Percentiles rank a stretch among this genome's conserved stretches.
Conservation (phyloP, 305 asterid genomes). For the Plantago lanceolata region DNA sequence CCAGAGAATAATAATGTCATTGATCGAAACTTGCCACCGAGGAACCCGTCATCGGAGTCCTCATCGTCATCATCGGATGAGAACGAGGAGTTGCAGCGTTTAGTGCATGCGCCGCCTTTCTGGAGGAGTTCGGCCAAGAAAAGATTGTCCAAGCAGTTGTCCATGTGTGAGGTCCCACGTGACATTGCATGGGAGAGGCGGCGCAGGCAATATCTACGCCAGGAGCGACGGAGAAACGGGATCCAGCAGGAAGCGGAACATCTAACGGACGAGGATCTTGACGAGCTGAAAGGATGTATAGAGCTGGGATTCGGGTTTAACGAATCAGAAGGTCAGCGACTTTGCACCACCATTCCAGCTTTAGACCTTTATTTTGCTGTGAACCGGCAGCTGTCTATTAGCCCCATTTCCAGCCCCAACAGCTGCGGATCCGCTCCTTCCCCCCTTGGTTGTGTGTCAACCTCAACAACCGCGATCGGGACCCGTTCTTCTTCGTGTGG, state of each 20-base stretch:
- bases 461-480: slow-evolving; percentile 27
- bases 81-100: slow-evolving; percentile 52
- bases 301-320: slow-evolving; percentile 85
- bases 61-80: slow-evolving; percentile 39
- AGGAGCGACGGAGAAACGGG: slow-evolving; percentile 43
- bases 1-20: slow-evolving; percentile 5
- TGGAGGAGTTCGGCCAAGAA: slow-evolving; percentile 42
- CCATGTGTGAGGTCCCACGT: slow-evolving; percentile 64
- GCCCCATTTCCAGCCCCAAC: slow-evolving; percentile 49
- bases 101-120: slow-evolving; percentile 64
- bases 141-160: slow-evolving; percentile 49
- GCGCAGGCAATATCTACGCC: slow-evolving; percentile 49
- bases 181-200: slow-evolving; percentile 79
- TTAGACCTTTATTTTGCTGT: slow-evolving; percentile 79
- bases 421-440: slow-evolving; percentile 31
- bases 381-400: slow-evolving; percentile 43
- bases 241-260: slow-evolving; percentile 29
- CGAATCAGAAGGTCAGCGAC: slow-evolving; percentile 58
- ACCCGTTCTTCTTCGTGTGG: slow-evolving; percentile 52
- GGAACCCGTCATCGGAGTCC: slow-evolving; percentile 24
- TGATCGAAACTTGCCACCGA: slow-evolving; percentile 3
- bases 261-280: slow-evolving; percentile 72
- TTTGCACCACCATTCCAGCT: slow-evolving; percentile 74
- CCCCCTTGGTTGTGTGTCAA: slow-evolving; percentile 10
- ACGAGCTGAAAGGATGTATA: slow-evolving; percentile 77